Evolutionary conservation across 495 filamentous ascomycete genomes (phyloP), one percentile per base, ranked within the genome.

Genomic region (Melanomma pulvis-pyrius): DNA sequence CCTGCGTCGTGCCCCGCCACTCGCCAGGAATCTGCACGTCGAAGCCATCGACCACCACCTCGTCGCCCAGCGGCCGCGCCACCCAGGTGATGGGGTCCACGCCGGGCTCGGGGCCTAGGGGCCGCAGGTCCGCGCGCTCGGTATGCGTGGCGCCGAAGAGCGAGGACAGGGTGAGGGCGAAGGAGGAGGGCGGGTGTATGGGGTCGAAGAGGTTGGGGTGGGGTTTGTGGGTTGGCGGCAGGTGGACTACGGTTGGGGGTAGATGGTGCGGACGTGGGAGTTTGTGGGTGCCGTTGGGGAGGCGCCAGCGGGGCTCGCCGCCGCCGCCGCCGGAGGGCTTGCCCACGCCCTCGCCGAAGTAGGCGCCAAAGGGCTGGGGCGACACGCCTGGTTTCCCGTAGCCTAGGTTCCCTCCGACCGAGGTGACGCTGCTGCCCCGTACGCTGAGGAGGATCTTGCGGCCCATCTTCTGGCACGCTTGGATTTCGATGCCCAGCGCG

Each of bases 371-470:
- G 2, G 29, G 59, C 21, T 29, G 25, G 2, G 13, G 5, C 22
- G 17, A 22, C 21, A 19, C 41, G 3, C 41, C 63, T 19, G 54
- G 63, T 6, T 15, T 21, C 8, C 63, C 54, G 30, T 59, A 65
- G 4, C 48, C 48, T 2, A 24, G 21, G 12, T 59, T 46, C 3
- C n/a, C n/a, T 22, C 54, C 63, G 12, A 65, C 63, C 1, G 15
- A 41, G 8, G 17, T 41, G 0, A 53, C 29, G 15, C 48, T 15
- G 17, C 21, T 26, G 21, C 88, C 89, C 46, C 88, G 87, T 50
- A 91, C 81, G 30, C 86, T 90, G 4, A 92, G 73, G 28, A 91
- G 73, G 64, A 92, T 83, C 0, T 83, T 87, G 73, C 90, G 91
- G 50, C 84, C 85, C 53, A 79, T 73, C 4, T 74, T 36, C 71